Conservation (phyloP, 345 rosid species). For the Citrus mangshanensis region DNA sequence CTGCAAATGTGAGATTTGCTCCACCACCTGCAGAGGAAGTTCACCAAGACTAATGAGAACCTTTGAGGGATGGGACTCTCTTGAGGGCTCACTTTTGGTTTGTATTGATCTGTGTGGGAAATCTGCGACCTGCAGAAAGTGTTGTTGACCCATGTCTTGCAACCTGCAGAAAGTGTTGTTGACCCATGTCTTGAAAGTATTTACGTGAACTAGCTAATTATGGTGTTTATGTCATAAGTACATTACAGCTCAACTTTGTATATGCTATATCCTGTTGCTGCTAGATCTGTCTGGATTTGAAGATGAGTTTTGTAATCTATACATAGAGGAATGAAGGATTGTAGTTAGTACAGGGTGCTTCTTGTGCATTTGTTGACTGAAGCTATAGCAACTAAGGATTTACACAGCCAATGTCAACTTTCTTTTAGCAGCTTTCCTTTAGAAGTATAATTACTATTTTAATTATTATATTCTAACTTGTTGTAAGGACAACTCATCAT, state of each 20-base stretch:
- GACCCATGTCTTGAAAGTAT: background rate
- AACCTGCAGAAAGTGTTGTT: background rate
- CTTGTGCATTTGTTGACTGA: background rate
- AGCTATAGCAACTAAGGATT: background rate
- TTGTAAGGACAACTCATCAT: too few species aligned
- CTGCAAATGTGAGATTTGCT: slow-evolving; percentile 77
- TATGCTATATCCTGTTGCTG: background rate
- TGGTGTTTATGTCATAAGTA: background rate
- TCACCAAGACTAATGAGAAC: slow-evolving; percentile 52
- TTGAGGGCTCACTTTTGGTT: background rate
- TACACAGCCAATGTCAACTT: background rate
- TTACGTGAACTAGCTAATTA: background rate
- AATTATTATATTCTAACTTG: too few species aligned
- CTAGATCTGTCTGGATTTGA: slow-evolving; percentile 11
- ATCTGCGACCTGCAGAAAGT: background rate
- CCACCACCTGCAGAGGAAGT: slow-evolving; percentile 66
- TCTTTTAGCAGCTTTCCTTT: too few species aligned
- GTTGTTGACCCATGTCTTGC: background rate
- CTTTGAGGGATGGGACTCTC: background rate
- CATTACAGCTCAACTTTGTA: slow-evolving; percentile 12
- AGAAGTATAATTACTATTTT: too few species aligned
- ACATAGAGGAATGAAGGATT: background rate
- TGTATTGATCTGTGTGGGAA: background rate
- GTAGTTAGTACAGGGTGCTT: background rate
- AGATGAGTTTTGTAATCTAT: slow-evolving; percentile 14